Percentiles rank a stretch among this genome's conserved stretches.
These are phyloP conservation scores for Rubia yunnanensis DNA, from an alignment of 257 asterid genomes.

Conservation along the genomic window DNA sequence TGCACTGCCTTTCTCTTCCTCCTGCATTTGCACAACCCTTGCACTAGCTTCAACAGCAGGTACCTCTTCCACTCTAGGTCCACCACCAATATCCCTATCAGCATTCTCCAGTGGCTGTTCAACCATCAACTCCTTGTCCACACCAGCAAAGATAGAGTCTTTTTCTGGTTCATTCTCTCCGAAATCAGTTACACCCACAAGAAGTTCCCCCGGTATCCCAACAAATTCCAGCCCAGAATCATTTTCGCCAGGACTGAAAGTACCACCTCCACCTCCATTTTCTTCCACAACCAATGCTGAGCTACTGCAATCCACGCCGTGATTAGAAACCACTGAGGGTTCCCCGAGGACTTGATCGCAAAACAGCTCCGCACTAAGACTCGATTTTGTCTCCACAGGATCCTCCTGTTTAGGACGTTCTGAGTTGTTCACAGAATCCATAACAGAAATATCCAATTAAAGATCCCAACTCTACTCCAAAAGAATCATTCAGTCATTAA, in stretches of 20 bases:
- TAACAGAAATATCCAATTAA: slow-evolving; percentile 26
- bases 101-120: slow-evolving; percentile 4
- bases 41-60: slow-evolving; percentile 14
- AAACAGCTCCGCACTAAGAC: slow-evolving; percentile 12
- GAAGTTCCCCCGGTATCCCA: slow-evolving; percentile 16
- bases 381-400: slow-evolving; percentile 17
- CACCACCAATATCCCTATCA: no score
- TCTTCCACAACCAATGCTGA: slow-evolving; percentile 11
- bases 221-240: slow-evolving; percentile 7
- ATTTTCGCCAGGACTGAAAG: slow-evolving; percentile 10
- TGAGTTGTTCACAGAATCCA: slow-evolving; percentile 28
- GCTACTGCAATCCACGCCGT: slow-evolving; percentile 19
- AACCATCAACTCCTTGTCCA: slow-evolving; percentile 8
- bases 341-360: slow-evolving; percentile 23
- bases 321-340: slow-evolving; percentile 22
- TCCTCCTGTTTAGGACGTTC: slow-evolving; percentile 34
- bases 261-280: slow-evolving; percentile 1
- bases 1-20: slow-evolving; percentile 11
- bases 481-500: slow-evolving; percentile 22
- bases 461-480: slow-evolving; percentile 35
- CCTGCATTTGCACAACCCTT: slow-evolving; percentile 14
- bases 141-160: slow-evolving; percentile 12
- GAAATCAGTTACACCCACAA: slow-evolving; percentile 18
- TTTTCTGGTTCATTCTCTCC: slow-evolving; percentile 16
- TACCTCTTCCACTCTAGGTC: slow-evolving; percentile 16